Percentiles rank a stretch among this genome's conserved stretches.
Conservation (phyloP, 106 monocot genomes). For the Dactylorhiza incarnata region DNA sequence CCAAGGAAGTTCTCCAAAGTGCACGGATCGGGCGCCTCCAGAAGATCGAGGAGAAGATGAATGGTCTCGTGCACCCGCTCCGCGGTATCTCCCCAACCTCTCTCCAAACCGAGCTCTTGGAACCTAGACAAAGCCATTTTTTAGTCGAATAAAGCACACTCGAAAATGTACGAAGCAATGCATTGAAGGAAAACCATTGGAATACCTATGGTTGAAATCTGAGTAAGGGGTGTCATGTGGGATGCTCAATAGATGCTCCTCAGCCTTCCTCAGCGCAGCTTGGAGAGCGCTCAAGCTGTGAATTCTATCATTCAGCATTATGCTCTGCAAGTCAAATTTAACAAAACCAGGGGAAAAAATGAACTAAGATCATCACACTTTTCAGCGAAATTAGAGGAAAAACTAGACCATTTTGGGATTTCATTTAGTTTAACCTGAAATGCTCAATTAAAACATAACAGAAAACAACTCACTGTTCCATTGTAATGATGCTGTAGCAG, state of each 20-base stretch:
- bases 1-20: constrained; percentile 84
- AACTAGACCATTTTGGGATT: too few relatives aligned
- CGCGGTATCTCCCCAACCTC: constrained; percentile 91
- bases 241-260: constrained; percentile 52
- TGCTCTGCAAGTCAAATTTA: constrained; percentile 29
- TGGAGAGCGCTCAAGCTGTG: constrained; percentile 35
- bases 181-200: neutral
- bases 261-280: constrained; percentile 79
- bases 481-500: constrained; percentile 87
- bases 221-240: constrained; percentile 69
- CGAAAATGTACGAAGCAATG: neutral
- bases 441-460: neutral
- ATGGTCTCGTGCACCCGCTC: constrained; percentile 56
- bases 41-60: constrained; percentile 51
- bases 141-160: neutral
- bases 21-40: constrained; percentile 49
- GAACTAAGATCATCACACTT: too few relatives aligned
- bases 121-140: constrained; percentile 34
- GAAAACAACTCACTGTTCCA: constrained; percentile 52
- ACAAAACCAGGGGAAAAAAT: too few relatives aligned
- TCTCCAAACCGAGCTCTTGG: constrained; percentile 96
- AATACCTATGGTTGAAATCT: constrained; percentile 71
- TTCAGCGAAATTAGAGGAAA: too few relatives aligned
- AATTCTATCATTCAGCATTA: constrained; percentile 84
- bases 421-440: too few relatives aligned